Base-by-base conservation (phyloP, 805 yeast genomes). In the Ogataea populi-albae region DNA sequence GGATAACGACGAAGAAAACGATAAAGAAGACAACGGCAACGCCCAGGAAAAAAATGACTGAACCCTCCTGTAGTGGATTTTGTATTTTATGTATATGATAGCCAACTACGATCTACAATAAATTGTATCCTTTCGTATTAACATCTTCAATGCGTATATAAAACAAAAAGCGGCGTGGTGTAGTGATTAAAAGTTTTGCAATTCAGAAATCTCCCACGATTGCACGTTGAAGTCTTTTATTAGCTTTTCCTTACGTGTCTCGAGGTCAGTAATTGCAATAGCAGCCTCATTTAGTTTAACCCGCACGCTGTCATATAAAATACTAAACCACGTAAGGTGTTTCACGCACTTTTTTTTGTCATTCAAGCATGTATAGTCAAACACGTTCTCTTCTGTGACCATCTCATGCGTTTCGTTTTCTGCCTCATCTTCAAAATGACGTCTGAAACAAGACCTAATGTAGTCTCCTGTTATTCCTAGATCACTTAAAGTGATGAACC, bases 291-390 rank as follows among this genome's bases (percentile, higher is more conserved):
- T 56, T n/a, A 66, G 30, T 14, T 60, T 57, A 18, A 54, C 27
- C 23, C 63, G 64, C 20, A 73, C 57, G 30, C 65, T 66, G 30
- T 60, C 64, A 31, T 44, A 44, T 11, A 56, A 41, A 24, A 66
- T 61, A 10, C 48, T 40, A 35, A 45, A 51, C 66, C 66, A 62
- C 1, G 56, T 51, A 17, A 52, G 38, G 44, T 80, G 87, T 30
- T 72, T 69, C 3, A 52, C 51, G 52, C 87, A 80, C 45, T 75
- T 78, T 35, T 70, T 65, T 41, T 71, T 71, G 32, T 79, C 85
- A 7, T 62, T 54, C 5, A 77, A 50, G 47, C 86, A 80, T 1
- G 73, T 32, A 6, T 39, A 40, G 40, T 52, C 46, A 35, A 49
- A 38, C 6, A 30, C 29, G 12, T 30, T 21, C 4, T 47, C 54